These are phyloP conservation scores for Cordyceps fumosorosea DNA, from an alignment of 2,329 filamentous ascomycete species.

Conservation along the genomic window DNA sequence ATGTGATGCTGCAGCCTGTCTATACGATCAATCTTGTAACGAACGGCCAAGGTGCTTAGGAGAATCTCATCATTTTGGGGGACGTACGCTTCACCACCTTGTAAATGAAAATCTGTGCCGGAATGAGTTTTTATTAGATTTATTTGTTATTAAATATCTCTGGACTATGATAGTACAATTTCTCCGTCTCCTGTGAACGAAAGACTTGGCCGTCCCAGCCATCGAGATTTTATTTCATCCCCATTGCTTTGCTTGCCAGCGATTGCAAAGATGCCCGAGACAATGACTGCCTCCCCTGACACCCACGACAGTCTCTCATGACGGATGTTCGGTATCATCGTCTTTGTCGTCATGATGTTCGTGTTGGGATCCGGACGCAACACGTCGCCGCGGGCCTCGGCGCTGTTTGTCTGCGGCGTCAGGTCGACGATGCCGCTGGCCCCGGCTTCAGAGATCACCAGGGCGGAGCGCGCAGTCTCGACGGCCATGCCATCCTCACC, in stretches of 20 bases:
- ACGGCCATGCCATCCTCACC: not conserved
- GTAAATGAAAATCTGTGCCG: too few species aligned
- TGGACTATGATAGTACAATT: not conserved
- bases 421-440: constrained; percentile 15
- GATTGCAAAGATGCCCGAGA: not conserved
- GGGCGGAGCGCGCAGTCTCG: constrained; percentile 1
- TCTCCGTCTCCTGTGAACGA: not conserved
- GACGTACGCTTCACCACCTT: too few species aligned
- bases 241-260: not conserved
- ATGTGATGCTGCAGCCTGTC: too few species aligned
- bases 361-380: constrained; percentile 23
- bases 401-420: not conserved
- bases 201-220: not conserved
- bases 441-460: constrained; percentile 14
- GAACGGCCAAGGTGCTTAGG: too few species aligned
- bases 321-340: constrained; percentile 17
- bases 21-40: too few species aligned
- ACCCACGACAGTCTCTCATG: not conserved
- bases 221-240: not conserved
- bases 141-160: not conserved
- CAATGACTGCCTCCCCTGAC: not conserved
- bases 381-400: not conserved
- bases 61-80: too few species aligned
- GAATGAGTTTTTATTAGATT: not conserved
- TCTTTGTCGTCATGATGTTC: constrained; percentile 19